These are phyloP conservation scores for Tarenaya hassleriana DNA, from an alignment of 345 rosid species.

Conservation along the genomic window DNA sequence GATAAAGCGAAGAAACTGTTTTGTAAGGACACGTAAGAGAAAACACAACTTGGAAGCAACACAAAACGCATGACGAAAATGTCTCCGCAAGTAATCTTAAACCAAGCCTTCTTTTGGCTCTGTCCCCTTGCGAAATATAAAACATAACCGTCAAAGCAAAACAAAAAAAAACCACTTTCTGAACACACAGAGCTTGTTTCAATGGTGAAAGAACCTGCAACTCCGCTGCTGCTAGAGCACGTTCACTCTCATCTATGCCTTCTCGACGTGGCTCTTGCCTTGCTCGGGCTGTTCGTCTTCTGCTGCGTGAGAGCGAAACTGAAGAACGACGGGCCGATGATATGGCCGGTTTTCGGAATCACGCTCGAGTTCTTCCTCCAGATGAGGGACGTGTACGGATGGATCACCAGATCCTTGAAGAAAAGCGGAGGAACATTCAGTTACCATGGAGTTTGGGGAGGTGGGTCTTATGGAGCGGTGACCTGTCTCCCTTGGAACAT, in stretches of 20 bases:
- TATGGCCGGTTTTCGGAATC: conserved; percentile 65
- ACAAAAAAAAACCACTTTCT: neutral
- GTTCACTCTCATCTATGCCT: conserved; percentile 26
- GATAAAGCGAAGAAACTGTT: too few relatives aligned
- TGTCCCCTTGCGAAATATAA: too few relatives aligned
- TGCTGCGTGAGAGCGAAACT: conserved; percentile 42
- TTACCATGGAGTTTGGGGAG: conserved; percentile 53
- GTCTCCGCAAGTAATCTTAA: too few relatives aligned
- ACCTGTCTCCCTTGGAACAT: conserved; percentile 51
- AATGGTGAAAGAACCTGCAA: neutral
- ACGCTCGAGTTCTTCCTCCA: conserved; percentile 33
- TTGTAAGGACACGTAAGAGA: too few relatives aligned
- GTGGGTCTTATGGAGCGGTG: conserved; percentile 43
- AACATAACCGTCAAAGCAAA: neutral
- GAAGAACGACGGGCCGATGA: conserved; percentile 42
- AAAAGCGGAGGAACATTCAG: conserved; percentile 43
- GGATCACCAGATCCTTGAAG: conserved; percentile 38
- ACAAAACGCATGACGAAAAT: too few relatives aligned
- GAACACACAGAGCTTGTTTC: conserved; percentile 8
- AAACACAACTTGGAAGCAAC: too few relatives aligned
- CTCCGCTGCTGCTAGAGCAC: conserved; percentile 23
- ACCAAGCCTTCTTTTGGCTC: too few relatives aligned
- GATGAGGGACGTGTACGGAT: conserved; percentile 29
- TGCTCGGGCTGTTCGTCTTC: conserved; percentile 44
- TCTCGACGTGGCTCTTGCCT: conserved; percentile 40